phyloP scores from a whole-genome alignment of 495 filamentous ascomycete species.

The Rhizodiscina lignyota region DNA sequence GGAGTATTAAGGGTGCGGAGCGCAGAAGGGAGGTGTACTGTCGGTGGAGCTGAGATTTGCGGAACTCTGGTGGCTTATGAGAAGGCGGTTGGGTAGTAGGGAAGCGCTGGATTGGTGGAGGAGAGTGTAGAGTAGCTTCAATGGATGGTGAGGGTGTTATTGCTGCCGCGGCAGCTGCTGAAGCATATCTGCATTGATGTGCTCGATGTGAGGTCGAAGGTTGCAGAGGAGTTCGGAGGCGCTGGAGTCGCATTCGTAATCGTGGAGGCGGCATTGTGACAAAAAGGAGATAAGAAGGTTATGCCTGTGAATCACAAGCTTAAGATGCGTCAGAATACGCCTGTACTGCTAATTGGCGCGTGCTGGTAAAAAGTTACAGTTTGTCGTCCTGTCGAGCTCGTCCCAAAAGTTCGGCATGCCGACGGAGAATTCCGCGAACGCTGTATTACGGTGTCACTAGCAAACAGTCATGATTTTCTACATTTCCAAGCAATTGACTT shows the following conservation, averaged over 20 bases:
- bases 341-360: no score
- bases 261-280: conserved; percentile 6
- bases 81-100: conserved; percentile 75
- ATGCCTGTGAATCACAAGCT: no score
- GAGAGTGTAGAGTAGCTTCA: conserved; percentile 35
- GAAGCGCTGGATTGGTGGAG: conserved; percentile 33
- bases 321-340: no score
- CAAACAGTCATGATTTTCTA: no score
- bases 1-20: conserved; percentile 69
- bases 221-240: conserved; percentile 1
- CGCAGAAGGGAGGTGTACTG: conserved; percentile 87
- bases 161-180: conserved; percentile 27
- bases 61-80: conserved; percentile 65
- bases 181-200: conserved; percentile 19
- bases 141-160: conserved; percentile 32
- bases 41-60: conserved; percentile 88
- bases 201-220: conserved; percentile 25
- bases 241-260: not conserved
- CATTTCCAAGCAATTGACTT: no score
- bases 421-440: no score
- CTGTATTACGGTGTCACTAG: no score
- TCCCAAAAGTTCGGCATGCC: no score
- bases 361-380: no score
- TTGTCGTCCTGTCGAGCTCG: no score
- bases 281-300: no score